These are phyloP conservation scores for Podila minutissima DNA, from an alignment of 192 early-diverging fungal species.

Conservation along the genomic window DNA sequence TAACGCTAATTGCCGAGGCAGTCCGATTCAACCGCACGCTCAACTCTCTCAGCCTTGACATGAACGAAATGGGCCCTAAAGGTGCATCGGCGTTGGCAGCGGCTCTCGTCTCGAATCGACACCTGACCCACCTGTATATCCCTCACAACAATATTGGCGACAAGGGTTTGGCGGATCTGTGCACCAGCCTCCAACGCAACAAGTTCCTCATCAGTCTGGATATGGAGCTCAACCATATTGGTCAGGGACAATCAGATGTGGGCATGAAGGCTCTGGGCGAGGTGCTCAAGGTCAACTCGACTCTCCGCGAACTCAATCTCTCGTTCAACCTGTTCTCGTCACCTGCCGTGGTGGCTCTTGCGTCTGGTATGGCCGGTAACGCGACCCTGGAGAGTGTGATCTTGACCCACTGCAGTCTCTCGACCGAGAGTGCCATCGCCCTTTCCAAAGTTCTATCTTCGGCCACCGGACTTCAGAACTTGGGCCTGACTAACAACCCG, in stretches of 20 bases:
- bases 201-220: constrained; percentile 35
- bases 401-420: constrained; percentile 49
- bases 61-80: constrained; percentile 47
- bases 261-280: constrained; percentile 41
- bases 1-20: constrained; percentile 39
- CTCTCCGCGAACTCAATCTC: constrained; percentile 51
- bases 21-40: constrained; percentile 45
- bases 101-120: constrained; percentile 41
- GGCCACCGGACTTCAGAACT: constrained; percentile 50
- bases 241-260: constrained; percentile 17
- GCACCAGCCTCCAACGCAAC: constrained; percentile 41
- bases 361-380: constrained; percentile 44
- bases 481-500: constrained; percentile 47
- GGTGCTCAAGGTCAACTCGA: constrained; percentile 31
- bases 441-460: constrained; percentile 36
- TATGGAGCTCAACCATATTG: constrained; percentile 53
- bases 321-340: constrained; percentile 44
- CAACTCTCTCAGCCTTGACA: constrained; percentile 49
- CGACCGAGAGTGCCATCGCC: constrained; percentile 29
- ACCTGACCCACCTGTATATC: constrained; percentile 52
- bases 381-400: constrained; percentile 50
- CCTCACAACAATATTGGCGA: constrained; percentile 53
- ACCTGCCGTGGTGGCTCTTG: constrained; percentile 20
- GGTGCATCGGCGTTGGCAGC: constrained; percentile 27
- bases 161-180: constrained; percentile 37